These are phyloP conservation scores for Talaromyces funiculosus DNA, from an alignment of 2,329 filamentous ascomycete genomes.

Conservation along the genomic window DNA sequence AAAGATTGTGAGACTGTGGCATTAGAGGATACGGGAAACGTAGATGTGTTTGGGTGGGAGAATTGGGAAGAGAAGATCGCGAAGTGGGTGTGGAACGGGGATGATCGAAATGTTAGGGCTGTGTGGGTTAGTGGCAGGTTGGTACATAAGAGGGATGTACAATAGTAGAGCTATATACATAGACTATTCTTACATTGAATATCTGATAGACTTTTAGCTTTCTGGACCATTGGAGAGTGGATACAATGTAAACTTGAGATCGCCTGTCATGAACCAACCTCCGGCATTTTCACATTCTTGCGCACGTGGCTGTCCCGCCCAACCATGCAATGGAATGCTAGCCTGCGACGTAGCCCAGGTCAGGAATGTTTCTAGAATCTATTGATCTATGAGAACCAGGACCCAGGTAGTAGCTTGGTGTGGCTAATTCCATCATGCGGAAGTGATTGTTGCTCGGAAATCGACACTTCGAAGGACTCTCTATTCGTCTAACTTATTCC, in stretches of 20 bases:
- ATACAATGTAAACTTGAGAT: background rate
- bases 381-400: background rate
- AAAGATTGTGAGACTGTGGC: slow-evolving; percentile 14
- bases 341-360: background rate
- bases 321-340: slow-evolving; percentile 8
- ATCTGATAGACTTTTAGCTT: background rate
- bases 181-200: background rate
- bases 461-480: too few species aligned
- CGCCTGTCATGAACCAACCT: background rate
- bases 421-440: too few species aligned
- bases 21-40: slow-evolving; percentile 50
- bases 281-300: background rate
- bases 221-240: too few species aligned
- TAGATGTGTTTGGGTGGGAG: slow-evolving; percentile 90
- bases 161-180: background rate
- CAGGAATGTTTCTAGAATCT: slow-evolving; percentile 4
- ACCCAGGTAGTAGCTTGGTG: background rate
- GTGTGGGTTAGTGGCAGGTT: slow-evolving; percentile 86
- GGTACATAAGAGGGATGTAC: slow-evolving; percentile 53
- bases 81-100: slow-evolving; percentile 92
- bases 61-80: slow-evolving; percentile 77
- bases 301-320: background rate
- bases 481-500: background rate
- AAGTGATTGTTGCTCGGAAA: too few species aligned
- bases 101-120: slow-evolving; percentile 80